phyloP scores from a whole-genome alignment of 1,284 basidiomycete genomes.

The Neotropicomus parvogracilis region DNA sequence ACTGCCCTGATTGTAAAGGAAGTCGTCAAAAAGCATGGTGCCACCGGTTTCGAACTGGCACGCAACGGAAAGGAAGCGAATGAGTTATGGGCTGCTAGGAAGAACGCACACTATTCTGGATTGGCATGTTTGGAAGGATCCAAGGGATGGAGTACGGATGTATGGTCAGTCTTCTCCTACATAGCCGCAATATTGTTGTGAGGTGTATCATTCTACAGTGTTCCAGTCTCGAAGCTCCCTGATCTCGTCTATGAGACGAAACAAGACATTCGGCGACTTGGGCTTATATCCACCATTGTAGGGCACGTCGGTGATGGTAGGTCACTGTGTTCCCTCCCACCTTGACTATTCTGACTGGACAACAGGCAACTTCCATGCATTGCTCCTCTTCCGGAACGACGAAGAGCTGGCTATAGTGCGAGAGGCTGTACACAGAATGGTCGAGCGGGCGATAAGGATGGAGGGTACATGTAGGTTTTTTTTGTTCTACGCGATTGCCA shows the following conservation, averaged over 20 bases:
- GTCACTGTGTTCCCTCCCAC: slow-evolving; percentile 18
- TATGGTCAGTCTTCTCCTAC: slow-evolving; percentile 55
- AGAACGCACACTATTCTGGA: slow-evolving; percentile 76
- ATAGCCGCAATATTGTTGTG: not conserved
- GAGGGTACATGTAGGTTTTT: slow-evolving; percentile 68
- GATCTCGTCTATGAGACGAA: slow-evolving; percentile 74
- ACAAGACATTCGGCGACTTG: slow-evolving; percentile 60
- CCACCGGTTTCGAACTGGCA: slow-evolving; percentile 69
- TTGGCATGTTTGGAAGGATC: slow-evolving; percentile 63
- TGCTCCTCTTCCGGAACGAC: slow-evolving; percentile 60
- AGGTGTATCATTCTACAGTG: slow-evolving; percentile 39
- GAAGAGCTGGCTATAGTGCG: slow-evolving; percentile 52
- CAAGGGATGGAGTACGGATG: slow-evolving; percentile 79
- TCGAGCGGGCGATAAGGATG: slow-evolving; percentile 66
- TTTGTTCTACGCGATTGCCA: not conserved
- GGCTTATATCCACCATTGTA: slow-evolving; percentile 62
- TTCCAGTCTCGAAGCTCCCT: slow-evolving; percentile 79
- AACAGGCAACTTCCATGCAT: slow-evolving; percentile 53
- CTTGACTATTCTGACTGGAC: not conserved
- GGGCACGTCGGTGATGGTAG: slow-evolving; percentile 87
- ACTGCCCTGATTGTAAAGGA: slow-evolving; percentile 56
- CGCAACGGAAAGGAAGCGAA: slow-evolving; percentile 64
- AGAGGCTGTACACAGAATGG: slow-evolving; percentile 62
- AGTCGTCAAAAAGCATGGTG: slow-evolving; percentile 64
- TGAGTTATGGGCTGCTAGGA: slow-evolving; percentile 82